These are phyloP conservation scores for Mallotus nudiflorus DNA, from an alignment of 345 rosid genomes.

Conservation along the genomic window DNA sequence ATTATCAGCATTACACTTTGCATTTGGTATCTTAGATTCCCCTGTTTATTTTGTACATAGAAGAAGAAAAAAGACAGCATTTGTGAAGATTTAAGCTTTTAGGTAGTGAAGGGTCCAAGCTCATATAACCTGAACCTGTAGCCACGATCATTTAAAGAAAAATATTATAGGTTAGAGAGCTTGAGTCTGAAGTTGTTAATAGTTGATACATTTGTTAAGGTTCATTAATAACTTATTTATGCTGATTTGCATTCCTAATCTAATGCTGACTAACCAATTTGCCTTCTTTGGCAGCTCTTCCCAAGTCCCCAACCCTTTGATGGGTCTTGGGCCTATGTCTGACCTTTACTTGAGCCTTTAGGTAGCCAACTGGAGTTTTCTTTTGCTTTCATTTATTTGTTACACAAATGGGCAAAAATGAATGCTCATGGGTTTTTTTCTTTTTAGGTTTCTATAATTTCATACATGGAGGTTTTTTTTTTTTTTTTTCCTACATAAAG, in stretches of 20 bases:
- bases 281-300: too few species aligned
- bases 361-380: too few species aligned
- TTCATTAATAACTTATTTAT: slow-evolving; percentile 32
- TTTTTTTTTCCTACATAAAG: too few species aligned
- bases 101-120: slow-evolving; percentile 38
- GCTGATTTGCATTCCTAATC: slow-evolving; percentile 16
- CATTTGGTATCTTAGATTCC: slow-evolving; percentile 43
- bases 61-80: slow-evolving; percentile 28
- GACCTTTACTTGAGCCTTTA: too few species aligned
- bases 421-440: too few species aligned
- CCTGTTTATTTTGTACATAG: slow-evolving; percentile 51
- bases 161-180: slow-evolving; percentile 19
- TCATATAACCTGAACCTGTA: slow-evolving; percentile 10
- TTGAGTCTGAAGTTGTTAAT: slow-evolving; percentile 44
- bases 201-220: slow-evolving; percentile 36
- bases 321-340: too few species aligned
- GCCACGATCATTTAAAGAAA: neutral
- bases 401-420: too few species aligned
- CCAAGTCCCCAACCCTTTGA: too few species aligned
- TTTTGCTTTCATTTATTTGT: too few species aligned
- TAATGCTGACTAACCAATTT: neutral
- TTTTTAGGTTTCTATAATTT: too few species aligned
- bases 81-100: slow-evolving; percentile 44
- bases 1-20: slow-evolving; percentile 18
- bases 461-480: too few species aligned